These are phyloP conservation scores for Luvunga scandens DNA, from an alignment of 345 rosid species.

Conservation along the genomic window DNA sequence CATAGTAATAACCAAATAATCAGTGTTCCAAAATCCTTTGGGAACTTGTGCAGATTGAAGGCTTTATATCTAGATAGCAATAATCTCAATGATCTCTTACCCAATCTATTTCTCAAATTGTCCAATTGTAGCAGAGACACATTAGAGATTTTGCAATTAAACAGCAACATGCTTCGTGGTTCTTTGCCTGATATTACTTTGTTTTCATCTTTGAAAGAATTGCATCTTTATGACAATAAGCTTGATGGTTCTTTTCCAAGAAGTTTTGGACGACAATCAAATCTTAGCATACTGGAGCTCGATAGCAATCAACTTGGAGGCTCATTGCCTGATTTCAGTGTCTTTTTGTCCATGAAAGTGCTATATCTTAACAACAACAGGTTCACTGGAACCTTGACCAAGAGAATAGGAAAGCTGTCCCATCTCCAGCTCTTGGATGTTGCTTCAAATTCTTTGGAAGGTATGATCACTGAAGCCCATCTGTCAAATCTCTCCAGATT, in stretches of 20 bases:
- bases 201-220: slow-evolving; percentile 3
- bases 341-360: not conserved
- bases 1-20: not conserved
- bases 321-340: not conserved
- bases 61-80: slow-evolving; percentile 7
- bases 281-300: not conserved
- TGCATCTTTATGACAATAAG: slow-evolving; percentile 8
- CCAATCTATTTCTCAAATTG: not conserved
- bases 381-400: slow-evolving; percentile 7
- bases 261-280: slow-evolving; percentile 1
- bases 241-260: slow-evolving; percentile 13
- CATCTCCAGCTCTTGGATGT: slow-evolving; percentile 9
- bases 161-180: slow-evolving; percentile 11
- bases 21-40: slow-evolving; percentile 10
- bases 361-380: not conserved
- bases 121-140: slow-evolving; percentile 11
- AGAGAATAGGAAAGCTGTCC: slow-evolving; percentile 5
- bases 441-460: slow-evolving; percentile 16
- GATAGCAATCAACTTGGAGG: not conserved
- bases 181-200: not conserved
- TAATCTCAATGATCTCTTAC: slow-evolving; percentile 7
- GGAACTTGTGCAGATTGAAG: slow-evolving; percentile 16
- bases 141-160: slow-evolving; percentile 16
- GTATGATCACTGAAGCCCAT: slow-evolving; percentile 9
- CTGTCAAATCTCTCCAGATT: not conserved